Evolutionary conservation across 2,329 filamentous ascomycete species (phyloP), one percentile per base, ranked within the genome.

Genomic region (Domatiomyces catenatus): DNA sequence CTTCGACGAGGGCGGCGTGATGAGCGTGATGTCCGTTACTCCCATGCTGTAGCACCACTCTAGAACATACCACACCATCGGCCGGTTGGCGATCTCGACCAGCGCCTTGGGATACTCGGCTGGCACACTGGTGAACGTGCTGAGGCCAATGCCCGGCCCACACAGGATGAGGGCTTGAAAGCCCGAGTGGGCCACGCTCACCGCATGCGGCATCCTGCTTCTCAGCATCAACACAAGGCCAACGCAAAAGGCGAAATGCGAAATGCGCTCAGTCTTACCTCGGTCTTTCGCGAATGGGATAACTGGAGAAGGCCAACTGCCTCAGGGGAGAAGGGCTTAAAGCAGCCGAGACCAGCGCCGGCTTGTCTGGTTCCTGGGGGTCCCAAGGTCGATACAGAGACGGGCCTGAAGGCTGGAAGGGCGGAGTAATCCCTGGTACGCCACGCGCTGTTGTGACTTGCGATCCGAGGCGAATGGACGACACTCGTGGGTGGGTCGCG

Each of bases 41-140:
- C 71, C 71, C 63, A 68, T 68, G n/a, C 70, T 62, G 60, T 71
- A 69, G 47, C 69, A 71, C 65, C 67, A 73, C 50, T 73, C 71
- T 28, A 74, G 56, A 3, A 68, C 64, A 58, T 73, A 74, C 63
- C 66, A 74, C 44, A 74, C 63, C 70, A 74, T 72, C 4, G 71
- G 71, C 43, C 71, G 63, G 54, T 74, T 74, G 24, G 70, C 71
- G 52, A 74, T 64, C 17, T 70, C 68, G n/a, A 74, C 61, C 17
- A 74, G 61, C 36, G 69, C 68, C 58, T 73, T 73, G n/a, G 70
- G 70, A 51, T 64, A 70, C 47, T 73, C 70, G 52, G 69, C 67
- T 0, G 70, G 69, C 19, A 68, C 69, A 3, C 69, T 68, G n/a
- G 71, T 73, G 55, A 74, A 73, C 1, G 71, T 73, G 54, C 68